These are phyloP conservation scores for Chrysanthemum makinoi DNA, from an alignment of 129 eudicot species.

Conservation along the genomic window DNA sequence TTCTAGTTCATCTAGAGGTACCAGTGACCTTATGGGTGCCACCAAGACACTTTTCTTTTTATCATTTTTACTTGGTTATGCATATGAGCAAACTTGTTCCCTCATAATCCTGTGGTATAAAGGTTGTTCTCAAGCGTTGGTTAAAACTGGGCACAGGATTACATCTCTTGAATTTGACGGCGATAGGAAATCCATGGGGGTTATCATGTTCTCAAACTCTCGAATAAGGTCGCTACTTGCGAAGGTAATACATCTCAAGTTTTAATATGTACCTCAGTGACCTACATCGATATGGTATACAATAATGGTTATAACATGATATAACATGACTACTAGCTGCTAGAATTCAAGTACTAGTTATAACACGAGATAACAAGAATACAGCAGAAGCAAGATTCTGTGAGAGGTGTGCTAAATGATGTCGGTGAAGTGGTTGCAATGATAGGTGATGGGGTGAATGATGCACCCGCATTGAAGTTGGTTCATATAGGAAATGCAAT, in stretches of 20 bases:
- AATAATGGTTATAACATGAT: not conserved
- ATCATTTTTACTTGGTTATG: too few relatives aligned
- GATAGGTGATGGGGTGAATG: too few relatives aligned
- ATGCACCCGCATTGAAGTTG: too few relatives aligned
- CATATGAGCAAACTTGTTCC: too few relatives aligned
- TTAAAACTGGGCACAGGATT: constrained; percentile 44
- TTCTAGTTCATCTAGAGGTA: too few relatives aligned
- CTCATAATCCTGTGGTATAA: too few relatives aligned
- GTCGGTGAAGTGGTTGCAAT: too few relatives aligned
- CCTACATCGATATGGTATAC: too few relatives aligned
- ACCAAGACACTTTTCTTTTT: too few relatives aligned
- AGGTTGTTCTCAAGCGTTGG: too few relatives aligned
- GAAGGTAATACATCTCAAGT: constrained; percentile 48
- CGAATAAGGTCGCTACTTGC: constrained; percentile 66
- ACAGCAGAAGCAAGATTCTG: constrained; percentile 97
- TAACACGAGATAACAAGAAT: constrained; percentile 94
- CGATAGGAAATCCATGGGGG: constrained; percentile 91
- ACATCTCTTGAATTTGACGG: constrained; percentile 94
- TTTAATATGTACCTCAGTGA: not conserved
- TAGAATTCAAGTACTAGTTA: constrained; percentile 92
- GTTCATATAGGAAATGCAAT: too few relatives aligned
- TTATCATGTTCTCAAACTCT: constrained; percentile 48
- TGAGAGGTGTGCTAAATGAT: constrained; percentile 80
- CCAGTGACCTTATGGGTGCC: too few relatives aligned
- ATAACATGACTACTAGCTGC: constrained; percentile 43